phyloP scores from a whole-genome alignment of 2,329 filamentous ascomycete species.

The Monilinia laxa region DNA sequence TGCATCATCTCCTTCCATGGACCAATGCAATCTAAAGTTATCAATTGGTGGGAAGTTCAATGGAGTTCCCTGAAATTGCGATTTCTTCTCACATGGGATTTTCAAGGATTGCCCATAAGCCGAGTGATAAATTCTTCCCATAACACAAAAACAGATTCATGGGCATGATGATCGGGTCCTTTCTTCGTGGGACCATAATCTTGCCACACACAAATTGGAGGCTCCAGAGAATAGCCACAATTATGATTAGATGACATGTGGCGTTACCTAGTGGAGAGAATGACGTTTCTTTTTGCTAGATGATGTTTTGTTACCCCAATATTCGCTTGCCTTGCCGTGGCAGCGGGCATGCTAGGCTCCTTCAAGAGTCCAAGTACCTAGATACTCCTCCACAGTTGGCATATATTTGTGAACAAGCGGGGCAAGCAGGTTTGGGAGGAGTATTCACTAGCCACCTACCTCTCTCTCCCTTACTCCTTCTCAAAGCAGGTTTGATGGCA shows the following conservation, averaged over 20 bases:
- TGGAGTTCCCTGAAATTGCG: neutral
- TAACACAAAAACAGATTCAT: neutral
- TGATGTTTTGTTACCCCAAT: neutral
- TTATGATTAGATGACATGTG: slow-evolving; percentile 7
- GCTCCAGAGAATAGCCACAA: slow-evolving; percentile 12
- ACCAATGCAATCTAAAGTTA: too few species aligned
- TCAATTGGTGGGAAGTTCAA: too few species aligned
- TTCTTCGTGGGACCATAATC: neutral
- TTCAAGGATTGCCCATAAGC: slow-evolving; percentile 6
- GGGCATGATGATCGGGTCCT: neutral
- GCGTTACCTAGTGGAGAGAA: neutral
- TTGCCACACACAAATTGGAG: neutral
- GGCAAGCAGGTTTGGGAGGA: slow-evolving; percentile 6
- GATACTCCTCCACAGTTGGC: neutral
- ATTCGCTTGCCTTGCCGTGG: neutral
- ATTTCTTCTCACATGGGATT: slow-evolving; percentile 7
- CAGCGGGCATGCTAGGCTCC: neutral
- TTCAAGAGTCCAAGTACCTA: too few species aligned
- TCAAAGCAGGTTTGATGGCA: slow-evolving; percentile 4
- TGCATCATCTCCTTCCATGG: too few species aligned
- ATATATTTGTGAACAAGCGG: neutral
- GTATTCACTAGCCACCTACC: slow-evolving; percentile 3
- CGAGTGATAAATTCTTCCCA: neutral
- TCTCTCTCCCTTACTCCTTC: too few species aligned
- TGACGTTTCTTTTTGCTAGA: slow-evolving; percentile 7